A percentile compares a stretch with the other conserved stretches of the same genome.
Evolutionary conservation across 202 grass and related monocot species (phyloP).

Genomic region (Thinopyrum obtusiflorum): DNA sequence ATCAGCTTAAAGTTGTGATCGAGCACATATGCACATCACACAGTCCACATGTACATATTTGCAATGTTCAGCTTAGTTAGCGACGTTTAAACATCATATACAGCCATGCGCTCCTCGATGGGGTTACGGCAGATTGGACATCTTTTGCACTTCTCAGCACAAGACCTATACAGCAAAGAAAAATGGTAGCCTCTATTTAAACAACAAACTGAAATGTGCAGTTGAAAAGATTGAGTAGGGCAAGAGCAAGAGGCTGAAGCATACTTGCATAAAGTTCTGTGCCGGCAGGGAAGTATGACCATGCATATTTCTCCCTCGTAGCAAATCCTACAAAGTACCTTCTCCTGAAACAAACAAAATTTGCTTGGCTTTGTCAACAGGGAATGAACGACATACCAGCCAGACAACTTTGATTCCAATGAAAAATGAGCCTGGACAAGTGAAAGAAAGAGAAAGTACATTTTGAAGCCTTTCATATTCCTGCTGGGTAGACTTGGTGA

Average conservation of each 20-base stretch:
- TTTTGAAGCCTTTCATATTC: constrained; percentile 99
- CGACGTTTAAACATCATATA: constrained; percentile 83
- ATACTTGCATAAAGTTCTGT: constrained; percentile 99
- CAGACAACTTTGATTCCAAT: neutral
- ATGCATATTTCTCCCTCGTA: constrained; percentile 93
- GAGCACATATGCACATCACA: constrained; percentile 38
- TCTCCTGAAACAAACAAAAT: constrained; percentile 60
- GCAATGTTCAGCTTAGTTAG: constrained; percentile 51
- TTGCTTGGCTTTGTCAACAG: neutral
- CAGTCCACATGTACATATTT: constrained; percentile 57
- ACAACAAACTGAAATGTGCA: constrained; percentile 1
- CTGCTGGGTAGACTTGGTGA: constrained; percentile 91
- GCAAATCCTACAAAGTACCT: constrained; percentile 97
- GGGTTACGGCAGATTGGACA: constrained; percentile 88
- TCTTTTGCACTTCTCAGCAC: constrained; percentile 89
- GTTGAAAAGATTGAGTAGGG: neutral
- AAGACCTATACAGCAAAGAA: constrained; percentile 49
- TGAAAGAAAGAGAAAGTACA: constrained; percentile 45
- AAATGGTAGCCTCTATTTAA: constrained; percentile 14
- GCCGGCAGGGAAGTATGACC: constrained; percentile 87
- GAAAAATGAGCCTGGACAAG: constrained; percentile 18
- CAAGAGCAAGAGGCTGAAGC: constrained; percentile 3
- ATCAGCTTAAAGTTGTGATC: constrained; percentile 66
- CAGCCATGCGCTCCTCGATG: constrained; percentile 82
- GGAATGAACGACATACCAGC: neutral